Percentiles rank a stretch among this genome's conserved stretches.
These are phyloP conservation scores for Pugionium cornutum DNA, from an alignment of 345 rosid species.

Conservation along the genomic window DNA sequence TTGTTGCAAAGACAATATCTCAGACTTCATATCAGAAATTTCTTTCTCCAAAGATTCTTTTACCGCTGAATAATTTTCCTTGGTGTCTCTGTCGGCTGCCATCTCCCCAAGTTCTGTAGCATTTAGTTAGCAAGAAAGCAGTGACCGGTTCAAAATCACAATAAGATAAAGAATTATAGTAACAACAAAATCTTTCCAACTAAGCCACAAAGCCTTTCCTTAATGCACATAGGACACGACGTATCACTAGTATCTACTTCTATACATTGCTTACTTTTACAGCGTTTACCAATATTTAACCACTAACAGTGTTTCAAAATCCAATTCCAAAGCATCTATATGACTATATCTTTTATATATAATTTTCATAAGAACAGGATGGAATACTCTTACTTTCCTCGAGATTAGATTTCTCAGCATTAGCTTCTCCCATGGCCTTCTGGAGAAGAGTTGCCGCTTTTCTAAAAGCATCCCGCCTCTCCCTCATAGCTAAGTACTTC, in stretches of 20 bases:
- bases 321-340: too few relatives aligned
- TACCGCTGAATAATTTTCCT: constrained; percentile 38
- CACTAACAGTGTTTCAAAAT: too few relatives aligned
- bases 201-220: background rate
- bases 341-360: too few relatives aligned
- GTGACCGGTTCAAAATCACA: background rate
- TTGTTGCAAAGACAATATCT: constrained; percentile 48
- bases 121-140: constrained; percentile 17
- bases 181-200: background rate
- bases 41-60: constrained; percentile 55
- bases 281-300: too few relatives aligned
- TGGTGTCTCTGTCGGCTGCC: constrained; percentile 42
- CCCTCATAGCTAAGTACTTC: constrained; percentile 49
- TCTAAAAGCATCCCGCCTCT: constrained; percentile 50
- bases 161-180: background rate
- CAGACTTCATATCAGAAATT: constrained; percentile 53
- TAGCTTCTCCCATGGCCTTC: constrained; percentile 38
- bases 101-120: constrained; percentile 49
- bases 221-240: background rate
- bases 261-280: too few relatives aligned
- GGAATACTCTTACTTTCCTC: constrained; percentile 49
- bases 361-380: too few relatives aligned
- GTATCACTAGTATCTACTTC: background rate
- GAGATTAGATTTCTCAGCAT: constrained; percentile 49
- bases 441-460: constrained; percentile 50